A percentile compares a stretch with the other conserved stretches of the same genome.
phyloP scores from a whole-genome alignment of 768 basidiomycete genomes.

The Leccinum subtestaceum region DNA sequence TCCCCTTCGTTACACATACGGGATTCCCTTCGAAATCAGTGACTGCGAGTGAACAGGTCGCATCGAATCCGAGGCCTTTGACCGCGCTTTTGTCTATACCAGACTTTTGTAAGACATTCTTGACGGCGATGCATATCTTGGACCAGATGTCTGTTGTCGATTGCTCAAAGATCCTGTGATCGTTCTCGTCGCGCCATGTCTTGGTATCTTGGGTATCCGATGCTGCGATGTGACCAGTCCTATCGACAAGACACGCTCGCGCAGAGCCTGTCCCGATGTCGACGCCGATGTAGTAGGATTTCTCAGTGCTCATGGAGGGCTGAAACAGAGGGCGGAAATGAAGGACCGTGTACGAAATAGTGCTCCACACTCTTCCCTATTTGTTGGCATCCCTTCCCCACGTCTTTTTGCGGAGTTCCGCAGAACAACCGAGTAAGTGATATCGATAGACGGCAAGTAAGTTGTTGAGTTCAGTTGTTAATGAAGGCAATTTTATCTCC shows the following conservation, averaged over 20 bases:
- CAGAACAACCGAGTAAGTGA: not conserved
- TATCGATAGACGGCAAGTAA: not conserved
- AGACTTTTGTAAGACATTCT: slow-evolving; percentile 57
- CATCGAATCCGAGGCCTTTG: slow-evolving; percentile 91
- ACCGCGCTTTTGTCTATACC: slow-evolving; percentile 57
- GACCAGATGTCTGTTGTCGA: slow-evolving; percentile 88
- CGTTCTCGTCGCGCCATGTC: slow-evolving; percentile 79
- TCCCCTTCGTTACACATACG: slow-evolving; percentile 69
- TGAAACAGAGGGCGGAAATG: slow-evolving; percentile 1
- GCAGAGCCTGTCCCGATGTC: slow-evolving; percentile 95
- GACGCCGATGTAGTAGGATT: slow-evolving; percentile 63
- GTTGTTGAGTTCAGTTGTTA: not conserved
- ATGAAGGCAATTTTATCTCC: not conserved
- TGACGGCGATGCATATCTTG: slow-evolving; percentile 59
- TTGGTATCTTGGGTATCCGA: slow-evolving; percentile 79
- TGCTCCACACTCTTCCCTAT: slow-evolving; percentile 12
- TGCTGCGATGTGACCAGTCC: slow-evolving; percentile 67
- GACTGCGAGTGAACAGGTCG: slow-evolving; percentile 94
- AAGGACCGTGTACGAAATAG: slow-evolving; percentile 4
- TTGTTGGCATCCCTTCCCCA: not conserved
- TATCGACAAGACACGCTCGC: slow-evolving; percentile 76
- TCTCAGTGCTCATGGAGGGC: slow-evolving; percentile 35
- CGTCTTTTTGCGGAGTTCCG: not conserved
- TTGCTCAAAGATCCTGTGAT: slow-evolving; percentile 96
- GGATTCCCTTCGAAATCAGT: slow-evolving; percentile 71